Evolutionary conservation across 805 yeast species (phyloP).

Genomic region (Kregervanrija fluxuum): DNA sequence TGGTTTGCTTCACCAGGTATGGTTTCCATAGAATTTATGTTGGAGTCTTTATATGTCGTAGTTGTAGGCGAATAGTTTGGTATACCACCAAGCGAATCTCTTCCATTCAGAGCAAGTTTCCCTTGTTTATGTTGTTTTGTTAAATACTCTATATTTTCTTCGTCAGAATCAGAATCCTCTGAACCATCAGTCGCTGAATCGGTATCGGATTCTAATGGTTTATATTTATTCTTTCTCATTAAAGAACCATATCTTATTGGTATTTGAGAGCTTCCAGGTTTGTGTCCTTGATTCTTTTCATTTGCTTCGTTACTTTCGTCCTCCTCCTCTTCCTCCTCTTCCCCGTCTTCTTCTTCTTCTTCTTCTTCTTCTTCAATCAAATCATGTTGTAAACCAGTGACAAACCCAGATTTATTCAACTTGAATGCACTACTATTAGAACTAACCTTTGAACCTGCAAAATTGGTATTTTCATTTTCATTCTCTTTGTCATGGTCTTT

Average conservation of each 20-base stretch:
- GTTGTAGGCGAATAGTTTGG: too few species aligned
- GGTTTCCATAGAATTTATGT: too few species aligned
- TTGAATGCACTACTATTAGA: slow-evolving; percentile 6
- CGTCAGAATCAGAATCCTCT: slow-evolving; percentile 26
- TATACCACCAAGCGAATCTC: too few species aligned
- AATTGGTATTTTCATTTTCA: background rate
- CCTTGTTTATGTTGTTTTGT: slow-evolving; percentile 20
- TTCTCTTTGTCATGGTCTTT: background rate
- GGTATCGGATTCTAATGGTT: slow-evolving; percentile 4
- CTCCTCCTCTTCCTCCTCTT: slow-evolving; percentile 15
- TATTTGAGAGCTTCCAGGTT: background rate
- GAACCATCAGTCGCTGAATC: slow-evolving; percentile 8
- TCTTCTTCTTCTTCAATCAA: slow-evolving; percentile 18
- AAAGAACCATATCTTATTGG: slow-evolving; percentile 12
- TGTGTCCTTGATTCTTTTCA: background rate
- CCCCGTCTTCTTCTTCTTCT: slow-evolving; percentile 7
- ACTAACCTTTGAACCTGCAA: background rate
- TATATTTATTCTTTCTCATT: slow-evolving; percentile 7
- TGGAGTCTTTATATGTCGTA: too few species aligned
- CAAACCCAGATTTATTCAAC: background rate
- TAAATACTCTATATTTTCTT: slow-evolving; percentile 25
- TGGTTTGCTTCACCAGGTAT: background rate
- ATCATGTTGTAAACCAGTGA: slow-evolving; percentile 14
- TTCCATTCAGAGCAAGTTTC: background rate
- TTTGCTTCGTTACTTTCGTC: slow-evolving; percentile 8